Evolutionary conservation across 1,284 basidiomycete species (phyloP), one percentile per base, ranked within the genome.

Genomic region (Rhodotorula mucilaginosa): DNA sequence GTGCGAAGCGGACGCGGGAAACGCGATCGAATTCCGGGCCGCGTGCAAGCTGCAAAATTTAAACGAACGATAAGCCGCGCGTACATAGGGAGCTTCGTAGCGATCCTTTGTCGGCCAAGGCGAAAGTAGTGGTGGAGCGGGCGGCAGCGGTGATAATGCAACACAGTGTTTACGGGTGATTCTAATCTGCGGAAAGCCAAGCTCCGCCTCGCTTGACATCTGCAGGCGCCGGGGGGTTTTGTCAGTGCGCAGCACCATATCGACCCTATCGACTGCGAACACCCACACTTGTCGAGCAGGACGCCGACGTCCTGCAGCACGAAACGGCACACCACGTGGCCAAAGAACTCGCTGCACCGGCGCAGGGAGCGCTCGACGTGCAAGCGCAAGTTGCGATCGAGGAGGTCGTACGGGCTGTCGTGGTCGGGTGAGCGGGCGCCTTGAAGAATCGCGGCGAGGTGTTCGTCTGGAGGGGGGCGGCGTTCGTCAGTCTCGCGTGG

Each of bases 301-400:
- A 83, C 76, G 59, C 80, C 83, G 18, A 85, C 70, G 69, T 87
- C 86, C 61, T 90, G 89, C 78, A 98, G 87, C 74, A 98, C 91
- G 81, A 97, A 97, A 15, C 91, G 91, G 67, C 97, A 84, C 58
- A 99, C 86, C 67, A 97, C 92, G 57, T 86, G 89, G 10, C 90
- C 90, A 76, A 97, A 93, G 81, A 98, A 98, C 78, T 97, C 92
- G 23, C 92, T 92, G 12, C 88, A 85, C 69, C 90, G 87, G 77
- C 86, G 88, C 67, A 98, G 85, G 78, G 89, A 89, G 73, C 85
- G 82, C 79, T 96, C 92, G 66, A 92, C 86, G 18, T 86, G 85
- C 48, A 80, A 78, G 69, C 88, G 88, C 68, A 89, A 80, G 69
- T 90, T 87, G 49, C 81, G 68, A 12, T 90, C 86, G 72, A 96